Conservation (phyloP, 75 land plant genomes). For the Isoetes taiwanensis region DNA sequence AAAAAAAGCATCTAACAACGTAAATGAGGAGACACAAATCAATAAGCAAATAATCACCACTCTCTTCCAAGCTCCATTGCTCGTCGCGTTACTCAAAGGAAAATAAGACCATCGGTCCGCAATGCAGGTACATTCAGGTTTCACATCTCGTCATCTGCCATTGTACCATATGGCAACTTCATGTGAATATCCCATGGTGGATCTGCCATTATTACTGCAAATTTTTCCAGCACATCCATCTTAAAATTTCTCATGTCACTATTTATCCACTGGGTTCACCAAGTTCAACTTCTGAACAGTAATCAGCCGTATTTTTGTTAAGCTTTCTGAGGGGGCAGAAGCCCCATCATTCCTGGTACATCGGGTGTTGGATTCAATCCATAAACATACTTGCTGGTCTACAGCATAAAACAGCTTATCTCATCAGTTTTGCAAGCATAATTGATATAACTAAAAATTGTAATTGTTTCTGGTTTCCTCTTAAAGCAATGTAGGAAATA, state of each 20-base stretch:
- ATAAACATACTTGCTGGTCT: constrained; percentile 98
- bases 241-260: not conserved
- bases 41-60: not conserved
- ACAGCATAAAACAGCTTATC: too few species aligned
- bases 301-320: not conserved
- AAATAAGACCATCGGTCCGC: not conserved
- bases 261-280: constrained; percentile 6
- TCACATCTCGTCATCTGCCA: constrained; percentile 4
- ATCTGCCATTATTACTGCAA: constrained; percentile 5
- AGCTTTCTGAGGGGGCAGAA: too few species aligned
- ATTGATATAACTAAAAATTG: not conserved
- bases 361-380: not conserved
- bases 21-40: not conserved
- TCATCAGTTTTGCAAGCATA: too few species aligned
- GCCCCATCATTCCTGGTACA: not conserved
- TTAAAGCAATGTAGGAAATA: too few species aligned
- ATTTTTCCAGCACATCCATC: not conserved
- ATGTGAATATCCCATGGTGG: constrained; percentile 8
- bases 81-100: not conserved
- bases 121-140: constrained; percentile 2
- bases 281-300: constrained; percentile 3
- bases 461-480: not conserved
- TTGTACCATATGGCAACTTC: constrained; percentile 1
- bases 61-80: constrained; percentile 8
- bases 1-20: too few species aligned